Evolutionary conservation across 495 filamentous ascomycete genomes (phyloP).

Genomic region (Lophium mytilinum): DNA sequence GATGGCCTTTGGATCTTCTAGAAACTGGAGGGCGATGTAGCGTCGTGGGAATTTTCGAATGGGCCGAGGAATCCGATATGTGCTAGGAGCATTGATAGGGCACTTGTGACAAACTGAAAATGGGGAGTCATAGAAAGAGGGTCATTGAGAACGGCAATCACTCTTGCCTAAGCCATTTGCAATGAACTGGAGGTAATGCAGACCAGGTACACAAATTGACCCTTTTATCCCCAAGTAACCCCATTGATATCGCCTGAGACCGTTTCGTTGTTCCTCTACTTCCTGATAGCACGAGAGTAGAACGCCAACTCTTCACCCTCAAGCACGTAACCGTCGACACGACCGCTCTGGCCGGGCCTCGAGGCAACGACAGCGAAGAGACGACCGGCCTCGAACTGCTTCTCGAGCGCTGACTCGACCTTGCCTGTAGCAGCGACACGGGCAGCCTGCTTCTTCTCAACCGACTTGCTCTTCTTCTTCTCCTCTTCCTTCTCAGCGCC

Average conservation of each 20-base stretch:
- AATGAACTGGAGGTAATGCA: conserved; percentile 12
- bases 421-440: conserved; percentile 76
- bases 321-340: conserved; percentile 92
- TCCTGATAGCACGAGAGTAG: conserved; percentile 97
- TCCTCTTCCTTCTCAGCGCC: conserved; percentile 43
- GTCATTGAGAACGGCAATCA: too few species aligned
- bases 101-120: too few species aligned
- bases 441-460: conserved; percentile 90
- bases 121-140: too few species aligned
- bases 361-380: conserved; percentile 86
- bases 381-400: conserved; percentile 98
- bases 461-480: conserved; percentile 55
- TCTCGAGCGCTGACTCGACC: conserved; percentile 85
- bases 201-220: conserved; percentile 24
- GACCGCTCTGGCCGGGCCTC: conserved; percentile 92
- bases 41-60: too few species aligned
- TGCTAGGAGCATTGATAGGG: too few species aligned
- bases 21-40: too few species aligned
- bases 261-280: conserved; percentile 51
- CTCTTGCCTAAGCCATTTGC: conserved; percentile 17
- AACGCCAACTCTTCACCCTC: conserved; percentile 99
- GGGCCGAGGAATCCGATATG: too few species aligned
- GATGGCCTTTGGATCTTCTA: too few species aligned
- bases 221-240: conserved; percentile 21
- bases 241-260: conserved; percentile 14